phyloP scores from a whole-genome alignment of 1,284 basidiomycete species.

The Cutaneotrichosporon mucoides region DNA sequence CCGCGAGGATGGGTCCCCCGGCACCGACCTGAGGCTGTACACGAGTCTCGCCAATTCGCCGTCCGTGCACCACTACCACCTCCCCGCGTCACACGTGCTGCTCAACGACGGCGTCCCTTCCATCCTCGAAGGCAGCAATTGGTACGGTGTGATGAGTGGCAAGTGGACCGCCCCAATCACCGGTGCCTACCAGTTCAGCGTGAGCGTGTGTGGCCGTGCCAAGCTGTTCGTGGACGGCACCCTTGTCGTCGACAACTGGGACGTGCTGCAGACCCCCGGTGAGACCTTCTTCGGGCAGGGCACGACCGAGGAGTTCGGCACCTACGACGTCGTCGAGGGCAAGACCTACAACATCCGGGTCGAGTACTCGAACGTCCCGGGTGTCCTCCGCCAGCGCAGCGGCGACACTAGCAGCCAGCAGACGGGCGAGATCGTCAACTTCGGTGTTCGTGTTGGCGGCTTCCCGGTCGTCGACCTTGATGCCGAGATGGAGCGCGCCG shows the following conservation, averaged over 20 bases:
- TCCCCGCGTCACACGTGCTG: conserved; percentile 11
- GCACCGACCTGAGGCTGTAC: conserved; percentile 29
- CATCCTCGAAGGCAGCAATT: conserved; percentile 14
- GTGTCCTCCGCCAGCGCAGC: no score
- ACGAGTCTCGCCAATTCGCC: conserved; percentile 10
- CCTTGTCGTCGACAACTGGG: conserved; percentile 56
- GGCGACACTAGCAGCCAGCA: no score
- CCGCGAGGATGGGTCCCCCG: conserved; percentile 21
- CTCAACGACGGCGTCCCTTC: conserved; percentile 24
- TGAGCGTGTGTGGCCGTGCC: conserved; percentile 25
- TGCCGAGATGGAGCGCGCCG: conserved; percentile 57
- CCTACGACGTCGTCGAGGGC: conserved; percentile 5
- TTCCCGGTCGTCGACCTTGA: conserved; percentile 56
- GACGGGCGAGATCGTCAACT: not conserved
- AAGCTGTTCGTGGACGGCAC: conserved; percentile 61
- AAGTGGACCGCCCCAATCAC: conserved; percentile 21
- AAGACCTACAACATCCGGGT: conserved; percentile 17
- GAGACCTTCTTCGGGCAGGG: conserved; percentile 23
- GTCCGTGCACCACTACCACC: no score
- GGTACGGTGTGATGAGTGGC: conserved; percentile 21
- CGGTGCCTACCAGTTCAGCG: conserved; percentile 31
- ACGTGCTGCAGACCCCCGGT: not conserved
- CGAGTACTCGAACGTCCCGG: conserved; percentile 3
- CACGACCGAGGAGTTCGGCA: not conserved
- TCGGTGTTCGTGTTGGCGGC: conserved; percentile 16